Conservation (phyloP, 805 yeast species). For the Martiniozyma abietophila region DNA sequence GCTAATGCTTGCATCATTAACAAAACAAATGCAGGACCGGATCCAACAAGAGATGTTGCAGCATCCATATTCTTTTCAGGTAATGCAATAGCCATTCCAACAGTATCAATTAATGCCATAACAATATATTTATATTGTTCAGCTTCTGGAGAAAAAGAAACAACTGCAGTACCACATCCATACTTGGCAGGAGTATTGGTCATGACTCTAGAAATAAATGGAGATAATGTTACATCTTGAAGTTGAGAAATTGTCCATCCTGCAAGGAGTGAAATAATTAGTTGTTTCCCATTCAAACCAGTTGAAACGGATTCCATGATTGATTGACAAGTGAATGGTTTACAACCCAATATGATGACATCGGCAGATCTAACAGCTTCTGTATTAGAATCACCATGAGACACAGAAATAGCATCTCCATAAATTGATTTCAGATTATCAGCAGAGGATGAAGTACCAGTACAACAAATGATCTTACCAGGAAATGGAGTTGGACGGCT, state of each 20-base stretch:
- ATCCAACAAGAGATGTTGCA: constrained; percentile 89
- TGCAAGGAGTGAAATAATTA: constrained; percentile 74
- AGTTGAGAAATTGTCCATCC: constrained; percentile 83
- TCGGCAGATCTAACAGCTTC: constrained; percentile 56
- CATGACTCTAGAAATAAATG: constrained; percentile 82
- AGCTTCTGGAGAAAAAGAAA: constrained; percentile 57
- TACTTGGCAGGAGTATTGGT: constrained; percentile 94
- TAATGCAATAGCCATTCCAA: constrained; percentile 56
- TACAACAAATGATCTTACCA: constrained; percentile 67
- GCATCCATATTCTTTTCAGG: constrained; percentile 96
- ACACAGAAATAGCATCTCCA: constrained; percentile 43
- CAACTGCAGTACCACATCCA: constrained; percentile 90
- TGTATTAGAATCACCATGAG: constrained; percentile 40
- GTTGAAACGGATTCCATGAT: constrained; percentile 44
- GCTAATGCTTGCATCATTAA: constrained; percentile 84
- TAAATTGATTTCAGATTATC: constrained; percentile 39
- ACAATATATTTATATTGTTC: constrained; percentile 37
- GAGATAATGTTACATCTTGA: constrained; percentile 32
- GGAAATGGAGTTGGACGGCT: constrained; percentile 50
- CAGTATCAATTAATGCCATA: constrained; percentile 47
- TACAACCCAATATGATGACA: constrained; percentile 74
- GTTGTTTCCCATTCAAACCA: constrained; percentile 29
- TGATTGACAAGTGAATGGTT: constrained; percentile 66
- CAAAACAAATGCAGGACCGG: constrained; percentile 92
- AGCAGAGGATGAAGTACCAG: constrained; percentile 45